Evolutionary conservation across 116 monocot genomes (phyloP).

Genomic region (Trichopus zeylanicus): DNA sequence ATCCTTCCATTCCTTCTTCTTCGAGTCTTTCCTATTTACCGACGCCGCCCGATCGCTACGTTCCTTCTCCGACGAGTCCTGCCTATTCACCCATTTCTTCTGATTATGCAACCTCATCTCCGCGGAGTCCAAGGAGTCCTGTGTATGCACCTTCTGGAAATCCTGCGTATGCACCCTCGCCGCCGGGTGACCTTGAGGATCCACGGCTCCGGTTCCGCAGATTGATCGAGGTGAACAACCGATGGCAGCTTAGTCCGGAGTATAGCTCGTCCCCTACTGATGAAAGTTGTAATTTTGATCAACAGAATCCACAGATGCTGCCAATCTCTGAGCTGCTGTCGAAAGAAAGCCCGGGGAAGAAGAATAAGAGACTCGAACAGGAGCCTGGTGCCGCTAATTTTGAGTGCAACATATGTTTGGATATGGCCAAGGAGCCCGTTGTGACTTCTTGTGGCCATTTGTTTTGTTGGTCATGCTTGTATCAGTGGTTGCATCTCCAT

Average conservation of each 20-base stretch:
- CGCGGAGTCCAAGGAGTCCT: background rate
- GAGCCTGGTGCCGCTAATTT: background rate
- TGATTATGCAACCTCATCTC: too few species aligned
- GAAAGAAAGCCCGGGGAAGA: slow-evolving; percentile 1
- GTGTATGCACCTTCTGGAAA: background rate
- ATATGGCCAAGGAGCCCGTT: slow-evolving; percentile 6
- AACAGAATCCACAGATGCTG: background rate
- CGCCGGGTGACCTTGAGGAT: background rate
- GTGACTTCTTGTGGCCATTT: slow-evolving; percentile 10
- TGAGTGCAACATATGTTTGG: slow-evolving; percentile 8
- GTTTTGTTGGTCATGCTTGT: slow-evolving; percentile 7
- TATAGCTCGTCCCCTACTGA: background rate
- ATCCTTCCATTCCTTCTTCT: background rate
- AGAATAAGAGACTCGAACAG: background rate
- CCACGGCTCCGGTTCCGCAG: slow-evolving; percentile 13
- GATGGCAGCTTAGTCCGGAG: background rate
- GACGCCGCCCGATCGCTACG: too few species aligned
- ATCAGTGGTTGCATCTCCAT: slow-evolving; percentile 8
- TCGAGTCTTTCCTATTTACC: too few species aligned
- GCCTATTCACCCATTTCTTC: too few species aligned
- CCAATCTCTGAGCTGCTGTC: background rate
- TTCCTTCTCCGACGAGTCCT: too few species aligned
- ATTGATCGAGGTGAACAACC: slow-evolving; percentile 13
- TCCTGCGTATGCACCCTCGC: slow-evolving; percentile 1
- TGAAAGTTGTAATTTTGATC: background rate